Evolutionary conservation across 176 grass and related monocot genomes (phyloP), one percentile per base, ranked within the genome.

Genomic region (Elaeis guineensis): DNA sequence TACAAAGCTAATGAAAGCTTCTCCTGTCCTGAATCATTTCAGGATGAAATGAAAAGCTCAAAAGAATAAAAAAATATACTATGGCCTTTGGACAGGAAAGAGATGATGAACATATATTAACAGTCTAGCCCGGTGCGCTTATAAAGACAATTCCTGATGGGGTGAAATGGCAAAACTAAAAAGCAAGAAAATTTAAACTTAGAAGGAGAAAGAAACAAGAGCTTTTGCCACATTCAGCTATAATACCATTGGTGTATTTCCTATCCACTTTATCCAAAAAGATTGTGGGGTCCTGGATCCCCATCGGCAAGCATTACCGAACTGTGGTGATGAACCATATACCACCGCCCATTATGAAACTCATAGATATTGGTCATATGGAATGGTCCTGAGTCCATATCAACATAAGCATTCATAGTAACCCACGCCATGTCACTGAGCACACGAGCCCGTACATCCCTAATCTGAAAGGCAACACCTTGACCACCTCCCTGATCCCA

Each of bases 291-390:
- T 28, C 65, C 66, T 21, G 78, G 80, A 39, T 81, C 83, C 69
- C 63, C 75, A 52, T 78, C 59, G 20, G 51, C 29, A 18, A 69
- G 55, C 70, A 92, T 81, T 6, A 56, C 51, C 0, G 88, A 98
- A 59, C 76, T 89, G 54, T 98, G 88, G 72, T 98, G 88, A 59
- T 89, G 85, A 80, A 98, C 88, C 74, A 98, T 86, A 56, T 81
- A 86, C 88, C 94, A 98, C 51, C 70, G 76, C 21, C 79, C 79
- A 18, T 81, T 71, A 29, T 69, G 74, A 68, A 80, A 65, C 84
- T 98, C 94, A 12, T 83, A 98, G 16, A 86, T 57, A 51, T 98
- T 98, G 15, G 85, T 98, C 32, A 89, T 81, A 83, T 80, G 84
- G 72, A 89, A 80, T 4, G 75, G 51, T 24, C 77, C 79, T 4